These are phyloP conservation scores for Chlorokybus atmophyticus DNA, from an alignment of 139 green algal genomes.

Conservation along the genomic window DNA sequence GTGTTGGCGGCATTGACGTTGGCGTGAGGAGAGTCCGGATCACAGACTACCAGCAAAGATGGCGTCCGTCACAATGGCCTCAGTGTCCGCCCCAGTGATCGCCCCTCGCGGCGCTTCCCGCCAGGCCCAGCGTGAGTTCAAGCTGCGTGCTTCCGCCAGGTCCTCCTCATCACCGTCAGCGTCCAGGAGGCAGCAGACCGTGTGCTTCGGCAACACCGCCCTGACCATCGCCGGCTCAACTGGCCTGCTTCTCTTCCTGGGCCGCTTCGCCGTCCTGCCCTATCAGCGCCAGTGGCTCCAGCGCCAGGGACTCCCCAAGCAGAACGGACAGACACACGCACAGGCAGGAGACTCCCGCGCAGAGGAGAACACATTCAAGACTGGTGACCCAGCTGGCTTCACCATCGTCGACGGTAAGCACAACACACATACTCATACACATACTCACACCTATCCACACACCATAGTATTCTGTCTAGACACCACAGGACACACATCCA, in stretches of 20 bases:
- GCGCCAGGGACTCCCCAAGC: constrained; percentile 48
- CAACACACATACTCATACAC: neutral
- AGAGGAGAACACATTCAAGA: constrained; percentile 45
- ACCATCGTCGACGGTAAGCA: constrained; percentile 72
- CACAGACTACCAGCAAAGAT: too few relatives aligned
- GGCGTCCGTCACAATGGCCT: too few relatives aligned
- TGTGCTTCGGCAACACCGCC: neutral
- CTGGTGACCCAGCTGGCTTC: constrained; percentile 67
- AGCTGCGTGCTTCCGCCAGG: too few relatives aligned
- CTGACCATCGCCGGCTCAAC: constrained; percentile 36
- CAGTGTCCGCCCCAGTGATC: too few relatives aligned
- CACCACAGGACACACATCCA: too few relatives aligned
- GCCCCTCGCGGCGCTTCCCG: too few relatives aligned
- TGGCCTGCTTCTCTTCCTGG: constrained; percentile 38
- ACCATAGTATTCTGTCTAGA: neutral
- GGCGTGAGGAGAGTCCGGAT: too few relatives aligned
- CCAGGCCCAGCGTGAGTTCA: too few relatives aligned
- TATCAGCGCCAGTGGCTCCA: constrained; percentile 42
- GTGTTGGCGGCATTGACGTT: too few relatives aligned
- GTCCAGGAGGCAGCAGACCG: too few relatives aligned
- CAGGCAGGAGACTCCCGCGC: constrained; percentile 58
- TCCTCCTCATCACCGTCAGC: too few relatives aligned
- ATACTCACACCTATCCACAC: neutral
- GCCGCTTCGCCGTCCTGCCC: constrained; percentile 59
- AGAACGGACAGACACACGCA: constrained; percentile 58